Conservation (phyloP, 805 yeast species). For the Nakazawaea holstii region DNA sequence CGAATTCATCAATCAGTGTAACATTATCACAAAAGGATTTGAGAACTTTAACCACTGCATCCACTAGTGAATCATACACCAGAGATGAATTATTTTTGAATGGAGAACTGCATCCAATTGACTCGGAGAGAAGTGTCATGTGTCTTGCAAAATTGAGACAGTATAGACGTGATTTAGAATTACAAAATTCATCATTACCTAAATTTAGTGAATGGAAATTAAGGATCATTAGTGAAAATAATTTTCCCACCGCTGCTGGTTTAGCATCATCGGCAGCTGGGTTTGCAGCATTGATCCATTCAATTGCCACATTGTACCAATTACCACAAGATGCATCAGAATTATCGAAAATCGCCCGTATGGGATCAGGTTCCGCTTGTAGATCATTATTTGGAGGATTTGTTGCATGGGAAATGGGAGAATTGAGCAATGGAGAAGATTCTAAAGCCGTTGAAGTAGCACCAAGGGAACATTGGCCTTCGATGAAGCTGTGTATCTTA, state of each 20-base stretch:
- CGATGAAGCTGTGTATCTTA: slow-evolving; percentile 83
- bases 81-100: slow-evolving; percentile 79
- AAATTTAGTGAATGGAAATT: slow-evolving; percentile 59
- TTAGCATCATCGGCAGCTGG: slow-evolving; percentile 98
- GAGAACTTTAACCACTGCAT: slow-evolving; percentile 86
- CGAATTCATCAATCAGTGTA: slow-evolving; percentile 93
- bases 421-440: slow-evolving; percentile 69
- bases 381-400: slow-evolving; percentile 95
- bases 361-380: slow-evolving; percentile 98
- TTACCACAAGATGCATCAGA: slow-evolving; percentile 84
- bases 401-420: slow-evolving; percentile 99
- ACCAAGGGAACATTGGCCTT: slow-evolving; percentile 82
- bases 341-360: slow-evolving; percentile 89
- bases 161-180: slow-evolving; percentile 60
- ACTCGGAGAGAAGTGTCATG: slow-evolving; percentile 57
- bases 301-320: slow-evolving; percentile 80
- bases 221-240: slow-evolving; percentile 87
- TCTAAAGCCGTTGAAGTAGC: slow-evolving; percentile 93
- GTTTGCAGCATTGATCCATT: slow-evolving; percentile 88
- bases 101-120: slow-evolving; percentile 73
- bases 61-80: slow-evolving; percentile 51
- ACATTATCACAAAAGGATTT: slow-evolving; percentile 89
- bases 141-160: slow-evolving; percentile 72
- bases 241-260: slow-evolving; percentile 99
- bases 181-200: slow-evolving; percentile 46